Evolutionary conservation across 257 asterid genomes (phyloP).

Genomic region (Solanum lignicaule): DNA sequence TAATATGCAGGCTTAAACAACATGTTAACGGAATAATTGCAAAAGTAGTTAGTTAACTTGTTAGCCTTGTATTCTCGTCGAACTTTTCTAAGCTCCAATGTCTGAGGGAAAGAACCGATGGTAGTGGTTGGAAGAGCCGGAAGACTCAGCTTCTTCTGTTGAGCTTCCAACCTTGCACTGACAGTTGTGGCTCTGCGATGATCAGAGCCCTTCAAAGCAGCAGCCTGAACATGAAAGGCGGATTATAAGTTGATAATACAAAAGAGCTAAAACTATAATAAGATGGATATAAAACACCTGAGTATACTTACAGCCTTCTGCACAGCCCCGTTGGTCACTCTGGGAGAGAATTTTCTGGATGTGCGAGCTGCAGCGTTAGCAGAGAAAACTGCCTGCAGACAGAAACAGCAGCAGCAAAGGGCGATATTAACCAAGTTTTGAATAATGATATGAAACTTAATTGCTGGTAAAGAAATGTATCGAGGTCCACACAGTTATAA

Average conservation of each 20-base stretch:
- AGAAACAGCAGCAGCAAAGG: not conserved
- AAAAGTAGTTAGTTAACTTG: conserved; percentile 33
- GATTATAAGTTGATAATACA: not conserved
- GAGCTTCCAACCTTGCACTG: conserved; percentile 86
- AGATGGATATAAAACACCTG: not conserved
- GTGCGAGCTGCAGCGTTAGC: conserved; percentile 83
- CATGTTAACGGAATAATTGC: not conserved
- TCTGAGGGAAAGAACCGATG: conserved; percentile 95
- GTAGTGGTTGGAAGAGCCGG: conserved; percentile 98
- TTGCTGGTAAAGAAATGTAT: not conserved
- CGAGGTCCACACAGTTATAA: not conserved
- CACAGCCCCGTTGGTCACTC: conserved; percentile 86
- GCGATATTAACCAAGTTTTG: not conserved
- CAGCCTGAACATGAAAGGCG: conserved; percentile 31
- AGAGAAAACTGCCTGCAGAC: conserved; percentile 59
- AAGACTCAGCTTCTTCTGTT: conserved; percentile 91
- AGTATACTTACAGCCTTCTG: conserved; percentile 84
- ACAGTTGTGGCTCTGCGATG: conserved; percentile 94
- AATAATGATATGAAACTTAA: not conserved
- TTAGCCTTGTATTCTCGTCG: conserved; percentile 98
- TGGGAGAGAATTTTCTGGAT: conserved; percentile 87
- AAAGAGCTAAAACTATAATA: not conserved
- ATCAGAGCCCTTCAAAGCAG: conserved; percentile 87
- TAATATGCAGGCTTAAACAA: not conserved
- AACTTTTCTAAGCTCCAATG: conserved; percentile 83